Conservation (phyloP, 805 yeast species). For the Cyberlindnera mycetangii region DNA sequence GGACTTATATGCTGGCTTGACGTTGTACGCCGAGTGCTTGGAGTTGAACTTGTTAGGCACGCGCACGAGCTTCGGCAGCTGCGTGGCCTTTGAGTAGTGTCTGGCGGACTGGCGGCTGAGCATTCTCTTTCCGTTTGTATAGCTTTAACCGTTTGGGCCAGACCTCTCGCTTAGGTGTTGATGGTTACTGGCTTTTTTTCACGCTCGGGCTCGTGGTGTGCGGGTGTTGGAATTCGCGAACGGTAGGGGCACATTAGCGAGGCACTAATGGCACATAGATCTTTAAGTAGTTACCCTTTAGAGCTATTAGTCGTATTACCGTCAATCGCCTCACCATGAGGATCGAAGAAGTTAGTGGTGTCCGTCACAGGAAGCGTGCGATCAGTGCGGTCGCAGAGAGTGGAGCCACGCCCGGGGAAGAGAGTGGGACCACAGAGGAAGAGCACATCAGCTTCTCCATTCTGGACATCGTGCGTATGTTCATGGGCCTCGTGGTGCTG, state of each 20-base stretch:
- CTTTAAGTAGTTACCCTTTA: too few relatives aligned
- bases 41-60: constrained; percentile 61
- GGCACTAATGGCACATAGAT: neutral
- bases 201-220: neutral
- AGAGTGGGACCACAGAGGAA: neutral
- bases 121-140: neutral
- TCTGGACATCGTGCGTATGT: constrained; percentile 23
- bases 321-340: neutral
- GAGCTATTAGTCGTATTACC: neutral
- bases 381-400: neutral
- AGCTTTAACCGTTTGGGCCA: neutral
- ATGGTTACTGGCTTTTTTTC: neutral
- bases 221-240: neutral
- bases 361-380: neutral
- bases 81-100: constrained; percentile 7
- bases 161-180: too few relatives aligned
- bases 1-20: constrained; percentile 51
- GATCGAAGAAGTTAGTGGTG: neutral
- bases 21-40: constrained; percentile 52
- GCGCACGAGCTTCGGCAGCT: constrained; percentile 19
- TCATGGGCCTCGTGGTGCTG: constrained; percentile 19
- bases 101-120: constrained; percentile 6
- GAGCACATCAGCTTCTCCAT: constrained; percentile 9
- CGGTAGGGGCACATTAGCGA: neutral
- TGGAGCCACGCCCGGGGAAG: neutral